These are phyloP conservation scores for Eudorina sp. DNA, from an alignment of 139 green algal genomes.

Conservation along the genomic window DNA sequence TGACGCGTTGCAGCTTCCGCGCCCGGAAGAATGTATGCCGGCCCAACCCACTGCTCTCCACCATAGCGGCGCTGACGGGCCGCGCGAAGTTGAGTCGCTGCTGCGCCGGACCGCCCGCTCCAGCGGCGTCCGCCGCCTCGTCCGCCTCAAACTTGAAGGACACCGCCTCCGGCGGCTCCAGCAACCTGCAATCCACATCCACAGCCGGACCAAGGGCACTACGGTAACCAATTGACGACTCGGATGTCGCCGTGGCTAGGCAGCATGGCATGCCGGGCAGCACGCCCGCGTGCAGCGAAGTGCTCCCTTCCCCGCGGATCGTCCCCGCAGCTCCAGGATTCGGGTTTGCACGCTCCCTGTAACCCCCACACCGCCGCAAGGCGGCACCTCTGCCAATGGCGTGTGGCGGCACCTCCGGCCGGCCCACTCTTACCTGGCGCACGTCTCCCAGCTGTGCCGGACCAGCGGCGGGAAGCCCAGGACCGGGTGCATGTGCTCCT, in stretches of 20 bases:
- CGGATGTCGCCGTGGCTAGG: too few relatives aligned
- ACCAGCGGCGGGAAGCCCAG: constrained; percentile 89
- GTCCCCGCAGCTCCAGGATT: too few relatives aligned
- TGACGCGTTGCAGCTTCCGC: constrained; percentile 70
- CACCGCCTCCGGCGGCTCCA: constrained; percentile 41
- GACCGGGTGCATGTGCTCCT: constrained; percentile 74
- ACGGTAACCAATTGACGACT: too few relatives aligned
- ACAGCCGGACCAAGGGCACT: background rate
- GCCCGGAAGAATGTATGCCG: constrained; percentile 75
- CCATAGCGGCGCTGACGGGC: background rate
- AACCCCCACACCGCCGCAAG: too few relatives aligned
- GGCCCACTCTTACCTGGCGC: constrained; percentile 54
- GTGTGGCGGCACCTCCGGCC: background rate
- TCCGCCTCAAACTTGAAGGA: constrained; percentile 54
- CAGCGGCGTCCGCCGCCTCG: constrained; percentile 1
- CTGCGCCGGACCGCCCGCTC: constrained; percentile 7
- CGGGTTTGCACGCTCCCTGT: too few relatives aligned
- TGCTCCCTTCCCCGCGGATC: too few relatives aligned
- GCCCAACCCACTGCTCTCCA: constrained; percentile 60
- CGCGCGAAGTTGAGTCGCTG: constrained; percentile 44
- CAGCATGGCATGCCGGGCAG: too few relatives aligned
- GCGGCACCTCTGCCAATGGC: background rate
- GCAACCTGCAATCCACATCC: constrained; percentile 31
- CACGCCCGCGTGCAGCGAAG: too few relatives aligned
- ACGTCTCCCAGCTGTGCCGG: constrained; percentile 78